phyloP scores from a whole-genome alignment of 2,329 filamentous ascomycete species.

The Raffaelea albimanens region DNA sequence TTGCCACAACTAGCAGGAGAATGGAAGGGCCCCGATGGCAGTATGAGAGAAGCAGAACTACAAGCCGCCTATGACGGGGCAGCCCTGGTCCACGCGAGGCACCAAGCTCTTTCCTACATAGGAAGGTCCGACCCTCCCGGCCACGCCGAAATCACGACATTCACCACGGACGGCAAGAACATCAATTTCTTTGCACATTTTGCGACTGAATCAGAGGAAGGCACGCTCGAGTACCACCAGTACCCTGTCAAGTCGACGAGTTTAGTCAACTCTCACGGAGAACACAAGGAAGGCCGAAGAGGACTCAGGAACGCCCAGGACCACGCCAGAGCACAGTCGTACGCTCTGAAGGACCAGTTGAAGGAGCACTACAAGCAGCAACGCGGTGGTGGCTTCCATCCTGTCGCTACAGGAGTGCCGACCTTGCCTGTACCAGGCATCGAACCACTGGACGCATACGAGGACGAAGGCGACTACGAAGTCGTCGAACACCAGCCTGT shows the following conservation, averaged over 20 bases:
- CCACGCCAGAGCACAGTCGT: conserved; percentile 6
- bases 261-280: conserved; percentile 4
- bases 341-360: conserved; percentile 6
- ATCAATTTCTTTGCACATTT: conserved; percentile 20
- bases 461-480: not conserved
- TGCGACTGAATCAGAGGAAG: conserved; percentile 5
- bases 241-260: conserved; percentile 9
- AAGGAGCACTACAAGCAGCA: not conserved
- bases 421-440: not conserved
- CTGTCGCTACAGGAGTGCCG: not conserved
- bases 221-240: too few relatives aligned
- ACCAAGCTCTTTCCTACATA: not conserved
- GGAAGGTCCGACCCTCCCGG: conserved; percentile 8
- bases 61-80: not conserved
- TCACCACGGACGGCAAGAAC: conserved; percentile 16
- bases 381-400: not conserved
- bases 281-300: conserved; percentile 3
- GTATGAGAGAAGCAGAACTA: not conserved
- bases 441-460: not conserved
- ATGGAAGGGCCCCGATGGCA: too few relatives aligned
- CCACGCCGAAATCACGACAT: conserved; percentile 17
- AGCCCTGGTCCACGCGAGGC: not conserved
- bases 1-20: not conserved
- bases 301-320: conserved; percentile 7
- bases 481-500: not conserved